Base-by-base conservation (phyloP, 1,139 yeast genomes). In the Insectozyma bohioensis region DNA sequence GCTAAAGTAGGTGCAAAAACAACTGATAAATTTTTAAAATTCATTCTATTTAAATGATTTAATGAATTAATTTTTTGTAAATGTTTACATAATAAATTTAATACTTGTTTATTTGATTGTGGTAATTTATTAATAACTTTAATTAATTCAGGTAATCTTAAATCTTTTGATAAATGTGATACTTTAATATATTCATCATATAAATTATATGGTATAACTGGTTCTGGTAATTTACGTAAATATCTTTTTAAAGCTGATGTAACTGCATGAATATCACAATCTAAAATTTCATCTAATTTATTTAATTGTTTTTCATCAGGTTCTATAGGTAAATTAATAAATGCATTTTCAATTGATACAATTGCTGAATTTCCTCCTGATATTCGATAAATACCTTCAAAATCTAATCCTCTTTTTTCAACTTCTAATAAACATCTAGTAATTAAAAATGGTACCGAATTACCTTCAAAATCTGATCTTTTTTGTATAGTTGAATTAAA, bases 1-100 rank as follows among this genome's bases (percentile, higher is more conserved):
- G 88, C 85, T 33, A 92, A 64, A 3, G 97, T 88, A 2, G 99
- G 98, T 0, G 97, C 96, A 68, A 92, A 92, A 12, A 92, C 96
- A 31, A 94, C 92, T 1, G 96, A 84, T 37, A 94, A 60, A 49
- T 94, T 88, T 54, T 80, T 79, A 45, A 75, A 65, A 20, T 77
- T 85, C 99, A 92, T 92, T 54, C 85, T 68, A 49, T 84, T 85
- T 24, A 61, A 54, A 12, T 58, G 55, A 26, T 73, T 65, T 51
- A 67, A 63, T 6, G 63, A 56, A 33, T 72, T 71, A 19, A 85
- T 75, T 40, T 72, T 61, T 28, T 72, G 66, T 44, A 92, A 66
- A 61, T 92, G 98, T 36, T 65, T 63, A 36, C 85, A 65, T 23
- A 92, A 61, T 28, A 61, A 48, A 34, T 61, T 63, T 43, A 92